Evolutionary conservation across 306 rosid species (phyloP), one percentile per base, ranked within the genome.

Genomic region (Dryas octopetala): DNA sequence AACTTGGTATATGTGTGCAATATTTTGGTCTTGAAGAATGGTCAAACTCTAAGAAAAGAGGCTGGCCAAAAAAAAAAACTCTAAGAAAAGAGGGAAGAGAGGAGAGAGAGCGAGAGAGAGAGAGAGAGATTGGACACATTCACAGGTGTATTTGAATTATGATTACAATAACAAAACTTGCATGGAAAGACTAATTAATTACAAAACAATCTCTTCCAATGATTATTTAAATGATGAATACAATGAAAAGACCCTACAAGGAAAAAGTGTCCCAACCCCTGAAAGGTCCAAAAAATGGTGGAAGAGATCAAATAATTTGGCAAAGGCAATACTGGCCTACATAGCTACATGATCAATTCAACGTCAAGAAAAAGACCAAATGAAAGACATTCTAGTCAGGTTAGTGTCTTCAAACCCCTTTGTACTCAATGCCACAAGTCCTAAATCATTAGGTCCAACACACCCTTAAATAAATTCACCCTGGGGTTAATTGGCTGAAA

Each of bases 371-470:
- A 26, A 32, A 67, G 48, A 2, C 40, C 15, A 23, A 23, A 23
- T 23, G 23, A 23, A 23, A 23, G 41, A 15, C 12, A 41, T 63
- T 5, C 69, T 43, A 44, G 50, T 26, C 1, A 14, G 32, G 46
- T 85, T 84, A 79, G 83, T 68, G 62, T 46, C 64, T 69, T 45
- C 6, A 5, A 38, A 62, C 47, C 9, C 66, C 66, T 12, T 12
- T 32, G 38, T 32, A 32, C 38, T 32, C 38, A 32, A 32, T 32
- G 38, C 38, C 38, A 32, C 23, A 23, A 23, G 23, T 23, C 23
- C 23, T 23, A 23, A 23, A 23, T 23, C 23, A 23, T 23, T 23
- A 23, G 23, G 23, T 23, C 23, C 23, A 23, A 23, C 23, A 23
- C 23, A 23, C 38, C 38, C 2, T 32, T 32, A 32, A 32, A 32